These are phyloP conservation scores for Gnomoniopsis sp. DNA, from an alignment of 2,329 filamentous ascomycete species.

Conservation along the genomic window DNA sequence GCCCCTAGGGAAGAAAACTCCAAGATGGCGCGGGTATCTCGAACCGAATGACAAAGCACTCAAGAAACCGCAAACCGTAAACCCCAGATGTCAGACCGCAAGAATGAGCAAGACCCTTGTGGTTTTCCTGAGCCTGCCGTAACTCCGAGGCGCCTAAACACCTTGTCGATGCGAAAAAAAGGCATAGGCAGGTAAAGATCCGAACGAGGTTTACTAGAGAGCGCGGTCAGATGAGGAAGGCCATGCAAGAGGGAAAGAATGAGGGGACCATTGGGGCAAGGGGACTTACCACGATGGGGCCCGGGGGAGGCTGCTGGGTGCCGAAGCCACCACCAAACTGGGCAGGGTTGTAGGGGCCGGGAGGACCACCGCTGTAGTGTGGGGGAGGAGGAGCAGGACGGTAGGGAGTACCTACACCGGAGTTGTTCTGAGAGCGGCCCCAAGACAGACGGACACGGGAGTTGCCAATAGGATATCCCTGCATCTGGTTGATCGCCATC, in stretches of 20 bases:
- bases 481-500: constrained; percentile 99
- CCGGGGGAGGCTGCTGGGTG: constrained; percentile 15
- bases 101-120: constrained; percentile 13
- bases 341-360: constrained; percentile 43
- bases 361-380: constrained; percentile 43
- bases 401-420: constrained; percentile 94
- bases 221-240: neutral
- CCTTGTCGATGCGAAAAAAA: constrained; percentile 19
- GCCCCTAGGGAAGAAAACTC: constrained; percentile 5
- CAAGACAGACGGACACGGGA: constrained; percentile 95
- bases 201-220: constrained; percentile 11
- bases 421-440: constrained; percentile 99
- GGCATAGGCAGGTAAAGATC: constrained; percentile 18
- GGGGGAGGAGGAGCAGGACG: constrained; percentile 75
- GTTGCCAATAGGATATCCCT: constrained; percentile 98
- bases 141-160: constrained; percentile 19
- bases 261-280: constrained; percentile 6
- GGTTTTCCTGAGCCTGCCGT: constrained; percentile 19
- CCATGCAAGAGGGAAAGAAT: neutral
- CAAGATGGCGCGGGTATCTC: constrained; percentile 11
- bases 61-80: constrained; percentile 14
- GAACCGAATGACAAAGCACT: constrained; percentile 14
- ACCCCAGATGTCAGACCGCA: constrained; percentile 16
- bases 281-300: constrained; percentile 17
- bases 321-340: constrained; percentile 39